Evolutionary conservation across 768 basidiomycete species (phyloP).

Genomic region (Russula vinacea): DNA sequence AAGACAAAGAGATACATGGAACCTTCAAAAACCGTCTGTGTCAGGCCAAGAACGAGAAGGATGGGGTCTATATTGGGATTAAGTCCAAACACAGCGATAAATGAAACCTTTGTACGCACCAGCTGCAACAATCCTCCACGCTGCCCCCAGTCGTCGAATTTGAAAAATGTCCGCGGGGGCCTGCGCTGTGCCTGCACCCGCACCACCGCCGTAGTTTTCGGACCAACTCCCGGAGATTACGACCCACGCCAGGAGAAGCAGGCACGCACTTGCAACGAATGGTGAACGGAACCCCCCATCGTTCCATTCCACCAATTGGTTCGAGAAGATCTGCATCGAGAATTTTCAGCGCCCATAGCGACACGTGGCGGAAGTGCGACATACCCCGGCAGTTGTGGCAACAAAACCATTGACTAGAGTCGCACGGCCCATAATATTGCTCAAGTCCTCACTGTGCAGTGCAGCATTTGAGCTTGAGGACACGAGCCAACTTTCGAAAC

Average conservation of each 20-base stretch:
- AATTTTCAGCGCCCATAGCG: background rate
- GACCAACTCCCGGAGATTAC: conserved; percentile 58
- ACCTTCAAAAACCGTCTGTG: conserved; percentile 80
- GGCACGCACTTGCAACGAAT: conserved; percentile 58
- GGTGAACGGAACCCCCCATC: conserved; percentile 53
- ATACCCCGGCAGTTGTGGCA: conserved; percentile 62
- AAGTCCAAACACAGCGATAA: background rate
- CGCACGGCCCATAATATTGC: conserved; percentile 67
- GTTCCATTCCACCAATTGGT: conserved; percentile 55
- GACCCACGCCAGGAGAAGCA: conserved; percentile 54
- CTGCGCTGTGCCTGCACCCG: conserved; percentile 29
- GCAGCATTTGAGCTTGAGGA: conserved; percentile 53
- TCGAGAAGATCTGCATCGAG: conserved; percentile 33
- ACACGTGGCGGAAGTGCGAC: conserved; percentile 31
- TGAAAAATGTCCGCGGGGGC: conserved; percentile 46
- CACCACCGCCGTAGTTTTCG: conserved; percentile 64
- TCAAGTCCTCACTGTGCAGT: conserved; percentile 57
- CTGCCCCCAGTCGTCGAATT: conserved; percentile 50
- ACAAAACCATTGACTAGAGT: conserved; percentile 72
- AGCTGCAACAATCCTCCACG: conserved; percentile 51
- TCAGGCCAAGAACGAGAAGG: conserved; percentile 62
- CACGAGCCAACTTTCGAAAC: conserved; percentile 76
- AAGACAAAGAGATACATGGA: conserved; percentile 86
- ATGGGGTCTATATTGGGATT: conserved; percentile 46
- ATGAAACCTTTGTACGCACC: conserved; percentile 14